Conservation (phyloP, 306 rosid genomes). For the Acacia crassicarpa region DNA sequence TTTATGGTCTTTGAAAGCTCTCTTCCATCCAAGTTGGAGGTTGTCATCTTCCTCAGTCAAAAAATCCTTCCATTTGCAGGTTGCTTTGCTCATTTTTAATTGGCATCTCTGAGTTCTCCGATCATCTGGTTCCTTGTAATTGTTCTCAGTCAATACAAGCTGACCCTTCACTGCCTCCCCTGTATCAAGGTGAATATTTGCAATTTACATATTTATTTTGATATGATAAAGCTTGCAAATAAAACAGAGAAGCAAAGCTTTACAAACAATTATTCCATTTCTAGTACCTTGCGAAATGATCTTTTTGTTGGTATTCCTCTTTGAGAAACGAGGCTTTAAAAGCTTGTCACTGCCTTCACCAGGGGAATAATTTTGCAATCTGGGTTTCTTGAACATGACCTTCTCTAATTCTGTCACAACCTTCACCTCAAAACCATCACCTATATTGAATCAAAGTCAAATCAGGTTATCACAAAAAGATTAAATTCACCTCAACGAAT, state of each 20-base stretch:
- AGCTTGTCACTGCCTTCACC: slow-evolving; percentile 23
- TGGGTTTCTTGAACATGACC: slow-evolving; percentile 50
- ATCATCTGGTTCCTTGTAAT: slow-evolving; percentile 11
- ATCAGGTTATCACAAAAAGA: neutral
- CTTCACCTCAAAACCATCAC: slow-evolving; percentile 45
- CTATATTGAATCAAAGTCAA: slow-evolving; percentile 27
- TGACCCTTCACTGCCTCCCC: slow-evolving; percentile 31
- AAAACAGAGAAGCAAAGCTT: neutral
- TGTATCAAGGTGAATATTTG: slow-evolving; percentile 27
- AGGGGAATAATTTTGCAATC: slow-evolving; percentile 27
- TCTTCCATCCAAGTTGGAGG: neutral
- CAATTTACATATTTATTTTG: neutral
- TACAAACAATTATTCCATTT: neutral
- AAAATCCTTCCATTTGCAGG: slow-evolving; percentile 74
- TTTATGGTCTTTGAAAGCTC: slow-evolving; percentile 6
- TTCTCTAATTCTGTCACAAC: slow-evolving; percentile 63
- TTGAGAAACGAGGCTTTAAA: slow-evolving; percentile 33
- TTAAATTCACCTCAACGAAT: neutral
- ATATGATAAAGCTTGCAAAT: neutral
- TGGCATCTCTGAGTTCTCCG: slow-evolving; percentile 26
- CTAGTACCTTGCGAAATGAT: slow-evolving; percentile 32
- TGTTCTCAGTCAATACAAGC: slow-evolving; percentile 2
- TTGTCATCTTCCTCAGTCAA: slow-evolving; percentile 39
- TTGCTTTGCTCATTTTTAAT: slow-evolving; percentile 19
- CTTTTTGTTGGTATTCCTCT: slow-evolving; percentile 30